Evolutionary conservation across 441 rosid species (phyloP).

Genomic region (Dalechampia spathulata): DNA sequence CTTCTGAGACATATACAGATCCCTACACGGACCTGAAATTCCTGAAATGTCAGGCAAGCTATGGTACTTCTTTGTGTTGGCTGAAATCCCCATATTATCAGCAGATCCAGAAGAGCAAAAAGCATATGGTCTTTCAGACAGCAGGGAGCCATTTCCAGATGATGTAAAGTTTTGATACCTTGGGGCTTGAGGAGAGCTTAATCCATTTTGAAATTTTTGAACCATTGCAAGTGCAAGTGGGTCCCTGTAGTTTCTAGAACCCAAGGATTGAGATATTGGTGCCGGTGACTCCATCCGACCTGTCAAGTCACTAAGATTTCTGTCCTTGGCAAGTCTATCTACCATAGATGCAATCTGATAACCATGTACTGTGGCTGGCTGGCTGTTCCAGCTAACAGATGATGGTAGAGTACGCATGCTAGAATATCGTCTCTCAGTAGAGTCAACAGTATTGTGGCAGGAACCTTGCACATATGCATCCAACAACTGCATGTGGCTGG

Average conservation of each 20-base stretch:
- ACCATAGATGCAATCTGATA: constrained; percentile 58
- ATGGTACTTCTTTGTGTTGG: constrained; percentile 63
- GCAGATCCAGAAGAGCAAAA: constrained; percentile 33
- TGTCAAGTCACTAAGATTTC: constrained; percentile 38
- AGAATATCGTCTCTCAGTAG: constrained; percentile 60
- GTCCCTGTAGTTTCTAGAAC: constrained; percentile 45
- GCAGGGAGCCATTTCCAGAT: constrained; percentile 47
- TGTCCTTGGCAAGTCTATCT: constrained; percentile 48
- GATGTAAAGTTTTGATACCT: constrained; percentile 50
- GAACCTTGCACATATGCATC: constrained; percentile 53
- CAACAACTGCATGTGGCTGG: constrained; percentile 44
- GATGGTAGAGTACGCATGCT: constrained; percentile 56
- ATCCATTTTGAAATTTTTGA: constrained; percentile 58
- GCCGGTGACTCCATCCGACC: constrained; percentile 50
- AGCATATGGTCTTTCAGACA: constrained; percentile 48
- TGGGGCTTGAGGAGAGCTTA: constrained; percentile 41
- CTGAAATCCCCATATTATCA: constrained; percentile 29
- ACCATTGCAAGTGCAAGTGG: constrained; percentile 40
- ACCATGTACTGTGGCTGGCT: constrained; percentile 87
- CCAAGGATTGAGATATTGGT: constrained; percentile 38
- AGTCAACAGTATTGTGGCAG: constrained; percentile 29
- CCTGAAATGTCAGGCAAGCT: constrained; percentile 91
- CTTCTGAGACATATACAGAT: constrained; percentile 39
- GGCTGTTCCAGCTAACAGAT: constrained; percentile 54
- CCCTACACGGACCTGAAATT: constrained; percentile 47